phyloP scores from a whole-genome alignment of 2,329 filamentous ascomycete genomes.

The Claviceps pazoutovae region DNA sequence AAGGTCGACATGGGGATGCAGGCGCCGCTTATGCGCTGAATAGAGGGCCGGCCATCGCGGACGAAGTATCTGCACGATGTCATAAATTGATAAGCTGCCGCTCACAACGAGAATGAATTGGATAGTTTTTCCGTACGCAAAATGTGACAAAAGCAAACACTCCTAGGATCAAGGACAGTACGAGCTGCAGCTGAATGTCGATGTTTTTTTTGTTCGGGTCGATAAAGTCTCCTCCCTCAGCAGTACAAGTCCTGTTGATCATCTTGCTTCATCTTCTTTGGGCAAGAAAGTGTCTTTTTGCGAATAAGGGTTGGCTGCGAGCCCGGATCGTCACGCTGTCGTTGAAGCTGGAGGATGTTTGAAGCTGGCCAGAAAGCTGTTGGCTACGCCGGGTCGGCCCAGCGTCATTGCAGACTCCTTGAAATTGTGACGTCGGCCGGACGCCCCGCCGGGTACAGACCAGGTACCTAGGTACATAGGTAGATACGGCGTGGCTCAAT shows the following conservation, averaged over 20 bases:
- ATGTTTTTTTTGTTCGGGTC: slow-evolving; percentile 17
- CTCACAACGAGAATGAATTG: background rate
- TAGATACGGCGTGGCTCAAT: too few relatives aligned
- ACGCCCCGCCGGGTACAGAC: too few relatives aligned
- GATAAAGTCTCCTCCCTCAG: slow-evolving; percentile 11
- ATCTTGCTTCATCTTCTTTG: slow-evolving; percentile 4
- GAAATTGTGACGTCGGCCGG: too few relatives aligned
- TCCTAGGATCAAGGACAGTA: slow-evolving; percentile 58
- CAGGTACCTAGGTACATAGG: too few relatives aligned
- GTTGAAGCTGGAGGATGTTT: background rate
- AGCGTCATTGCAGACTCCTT: too few relatives aligned
- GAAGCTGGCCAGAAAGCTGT: background rate
- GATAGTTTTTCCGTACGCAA: slow-evolving; percentile 39
- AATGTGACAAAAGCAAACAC: slow-evolving; percentile 60
- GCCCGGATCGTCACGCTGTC: background rate
- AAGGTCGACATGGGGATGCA: slow-evolving; percentile 43
- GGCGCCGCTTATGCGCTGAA: slow-evolving; percentile 70
- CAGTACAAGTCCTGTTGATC: background rate
- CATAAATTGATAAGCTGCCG: background rate
- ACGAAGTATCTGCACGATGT: slow-evolving; percentile 51
- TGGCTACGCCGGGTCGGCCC: too few relatives aligned
- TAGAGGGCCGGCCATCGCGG: slow-evolving; percentile 89
- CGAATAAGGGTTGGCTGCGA: background rate
- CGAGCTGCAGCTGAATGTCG: slow-evolving; percentile 50
- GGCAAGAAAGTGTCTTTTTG: background rate